Evolutionary conservation across 768 basidiomycete genomes (phyloP).

Genomic region (Lactarius evosmus): DNA sequence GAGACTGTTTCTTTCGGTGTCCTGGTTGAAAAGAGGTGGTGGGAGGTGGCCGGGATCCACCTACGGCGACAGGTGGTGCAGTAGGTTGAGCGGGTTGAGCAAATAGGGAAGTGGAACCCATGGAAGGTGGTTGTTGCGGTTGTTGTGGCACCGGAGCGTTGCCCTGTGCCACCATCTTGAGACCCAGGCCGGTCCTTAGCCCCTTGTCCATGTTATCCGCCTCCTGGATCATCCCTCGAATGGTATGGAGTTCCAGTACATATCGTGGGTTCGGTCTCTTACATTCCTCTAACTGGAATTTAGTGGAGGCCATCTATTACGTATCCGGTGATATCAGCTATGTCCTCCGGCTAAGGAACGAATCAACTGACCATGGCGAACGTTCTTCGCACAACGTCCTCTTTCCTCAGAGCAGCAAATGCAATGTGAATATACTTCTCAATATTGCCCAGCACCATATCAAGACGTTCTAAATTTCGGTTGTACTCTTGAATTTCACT

Average conservation of each 20-base stretch:
- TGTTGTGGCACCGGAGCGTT: slow-evolving; percentile 10
- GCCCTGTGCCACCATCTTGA: background rate
- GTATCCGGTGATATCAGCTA: background rate
- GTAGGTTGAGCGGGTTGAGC: background rate
- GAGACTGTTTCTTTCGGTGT: slow-evolving; percentile 23
- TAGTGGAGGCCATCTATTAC: slow-evolving; percentile 19
- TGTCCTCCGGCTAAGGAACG: background rate
- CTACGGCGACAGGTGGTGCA: background rate
- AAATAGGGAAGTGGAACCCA: background rate
- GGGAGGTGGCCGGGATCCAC: slow-evolving; percentile 10
- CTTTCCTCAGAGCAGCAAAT: slow-evolving; percentile 8
- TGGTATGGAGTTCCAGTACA: slow-evolving; percentile 26
- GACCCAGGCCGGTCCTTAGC: slow-evolving; percentile 5
- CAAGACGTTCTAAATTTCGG: slow-evolving; percentile 22
- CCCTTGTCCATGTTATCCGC: slow-evolving; percentile 26
- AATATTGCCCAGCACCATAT: slow-evolving; percentile 9
- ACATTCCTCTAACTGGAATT: slow-evolving; percentile 19
- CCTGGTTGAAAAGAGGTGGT: background rate
- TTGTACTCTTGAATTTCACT: slow-evolving; percentile 20
- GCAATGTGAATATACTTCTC: slow-evolving; percentile 16
- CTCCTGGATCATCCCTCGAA: slow-evolving; percentile 27
- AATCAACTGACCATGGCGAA: slow-evolving; percentile 15
- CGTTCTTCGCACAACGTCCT: slow-evolving; percentile 10
- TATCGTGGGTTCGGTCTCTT: slow-evolving; percentile 20
- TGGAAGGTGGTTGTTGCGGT: slow-evolving; percentile 13